Base-by-base conservation (phyloP, 345 rosid species). In the Pistacia integerrima region DNA sequence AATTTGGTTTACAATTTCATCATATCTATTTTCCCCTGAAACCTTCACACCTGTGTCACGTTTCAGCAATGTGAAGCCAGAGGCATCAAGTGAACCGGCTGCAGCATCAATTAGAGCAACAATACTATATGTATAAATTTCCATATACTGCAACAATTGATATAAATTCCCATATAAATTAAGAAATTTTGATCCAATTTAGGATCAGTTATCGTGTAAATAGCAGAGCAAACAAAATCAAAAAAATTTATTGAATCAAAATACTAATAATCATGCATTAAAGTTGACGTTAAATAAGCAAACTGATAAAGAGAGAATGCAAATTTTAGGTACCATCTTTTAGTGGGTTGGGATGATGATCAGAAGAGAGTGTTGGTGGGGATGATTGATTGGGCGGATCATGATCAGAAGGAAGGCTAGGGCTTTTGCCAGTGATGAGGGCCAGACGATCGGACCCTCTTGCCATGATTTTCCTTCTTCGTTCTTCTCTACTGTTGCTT, bases 371-470 rank as follows among this genome's bases (percentile, higher is more conserved):
- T 41, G 52, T 65, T 18, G 0, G 44, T 14, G 10, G 67, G 17
- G 59, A 54, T n/a, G 33, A 30, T 1, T 30, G 33, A 30, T 30
- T 30, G 33, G 41, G 41, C 41, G 41, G 8, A 41, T 41, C 46
- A 41, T 8, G 46, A 41, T 41, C 46, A 6, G 46, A 6, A 41
- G 46, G 46, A 8, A 41, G 46, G 46, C 46, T 41, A 41, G 5
- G 8, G 46, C 46, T 5, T 41, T 6, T 41, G 48, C 82, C 84
- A n/a, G 85, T 78, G 62, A 82, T 80, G 82, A 85, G 78, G 63
- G 88, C 85, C 35, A 85, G 67, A 16, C 88, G 85, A 66, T 85
- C 85, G 2, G 82, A 46, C 5, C 88, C 84, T 70, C 79, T 71
- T 1, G 82, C 84, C 0, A 76, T 41, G 33, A 82, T 82, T 78